phyloP scores from a whole-genome alignment of 2,329 filamentous ascomycete genomes.

The Zymoseptoria pseudotritici region DNA sequence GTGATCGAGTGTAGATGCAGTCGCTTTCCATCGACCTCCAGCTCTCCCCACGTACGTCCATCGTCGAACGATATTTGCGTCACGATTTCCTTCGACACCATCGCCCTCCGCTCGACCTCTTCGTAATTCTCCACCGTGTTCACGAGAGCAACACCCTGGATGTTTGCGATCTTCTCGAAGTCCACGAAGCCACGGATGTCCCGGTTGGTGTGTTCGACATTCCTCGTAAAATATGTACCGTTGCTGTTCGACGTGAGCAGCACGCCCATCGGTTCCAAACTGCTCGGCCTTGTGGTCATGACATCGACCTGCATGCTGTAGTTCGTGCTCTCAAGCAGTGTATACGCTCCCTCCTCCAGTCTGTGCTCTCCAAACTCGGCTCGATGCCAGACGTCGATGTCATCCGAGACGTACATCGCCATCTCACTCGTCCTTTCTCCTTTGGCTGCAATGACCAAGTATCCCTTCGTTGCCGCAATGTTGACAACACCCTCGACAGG shows the following conservation, averaged over 20 bases:
- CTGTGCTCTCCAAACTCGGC: slow-evolving; percentile 85
- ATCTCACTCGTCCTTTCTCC: slow-evolving; percentile 79
- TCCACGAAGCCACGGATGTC: slow-evolving; percentile 71
- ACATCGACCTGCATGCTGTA: slow-evolving; percentile 98
- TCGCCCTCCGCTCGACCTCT: slow-evolving; percentile 53
- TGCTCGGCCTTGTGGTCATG: slow-evolving; percentile 49
- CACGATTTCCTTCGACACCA: slow-evolving; percentile 58
- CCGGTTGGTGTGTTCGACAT: slow-evolving; percentile 87
- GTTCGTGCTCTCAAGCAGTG: slow-evolving; percentile 88
- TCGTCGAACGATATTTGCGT: slow-evolving; percentile 93
- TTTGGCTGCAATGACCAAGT: slow-evolving; percentile 73
- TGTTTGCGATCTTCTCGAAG: slow-evolving; percentile 86
- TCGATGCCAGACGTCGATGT: slow-evolving; percentile 80
- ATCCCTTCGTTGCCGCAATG: slow-evolving; percentile 77
- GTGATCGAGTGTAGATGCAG: slow-evolving; percentile 93
- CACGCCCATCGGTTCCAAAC: slow-evolving; percentile 65
- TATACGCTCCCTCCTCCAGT: slow-evolving; percentile 78
- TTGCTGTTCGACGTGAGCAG: slow-evolving; percentile 96
- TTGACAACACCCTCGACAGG: slow-evolving; percentile 74
- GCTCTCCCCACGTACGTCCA: slow-evolving; percentile 70
- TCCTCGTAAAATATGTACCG: slow-evolving; percentile 89
- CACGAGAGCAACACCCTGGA: slow-evolving; percentile 86
- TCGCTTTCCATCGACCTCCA: slow-evolving; percentile 59
- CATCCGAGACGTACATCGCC: slow-evolving; percentile 80
- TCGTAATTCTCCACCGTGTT: slow-evolving; percentile 85